A percentile compares a stretch with the other conserved stretches of the same genome.
These are phyloP conservation scores for Chrysanthemum seticuspe DNA, from an alignment of 129 eudicot species.

Conservation along the genomic window DNA sequence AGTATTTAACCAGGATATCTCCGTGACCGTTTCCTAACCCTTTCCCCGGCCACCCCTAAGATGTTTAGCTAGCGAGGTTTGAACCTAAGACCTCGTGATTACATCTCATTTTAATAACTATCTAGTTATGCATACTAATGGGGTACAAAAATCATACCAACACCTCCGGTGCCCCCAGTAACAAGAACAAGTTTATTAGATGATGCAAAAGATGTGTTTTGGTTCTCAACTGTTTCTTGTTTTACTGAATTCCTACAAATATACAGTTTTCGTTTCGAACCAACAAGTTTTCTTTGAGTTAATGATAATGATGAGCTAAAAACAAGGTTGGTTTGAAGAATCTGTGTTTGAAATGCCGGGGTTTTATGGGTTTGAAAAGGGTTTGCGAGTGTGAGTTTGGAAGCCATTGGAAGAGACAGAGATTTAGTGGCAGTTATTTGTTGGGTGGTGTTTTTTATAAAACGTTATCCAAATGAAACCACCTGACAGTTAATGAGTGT, in stretches of 20 bases:
- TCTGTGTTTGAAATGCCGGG: conserved; percentile 25
- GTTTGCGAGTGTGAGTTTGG: conserved; percentile 37
- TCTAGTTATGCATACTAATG: not conserved
- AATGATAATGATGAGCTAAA: conserved; percentile 17
- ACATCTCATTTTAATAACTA: too few relatives aligned
- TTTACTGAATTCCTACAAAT: conserved; percentile 42
- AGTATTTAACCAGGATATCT: not conserved
- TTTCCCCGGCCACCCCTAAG: too few relatives aligned
- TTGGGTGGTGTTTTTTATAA: conserved; percentile 30
- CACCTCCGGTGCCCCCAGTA: conserved; percentile 91
- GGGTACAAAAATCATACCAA: conserved; percentile 42
- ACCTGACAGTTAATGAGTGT: not conserved
- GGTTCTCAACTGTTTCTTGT: conserved; percentile 45
- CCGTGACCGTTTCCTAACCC: too few relatives aligned
- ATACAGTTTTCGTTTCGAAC: conserved; percentile 22
- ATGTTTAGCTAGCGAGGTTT: too few relatives aligned
- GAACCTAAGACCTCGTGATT: too few relatives aligned
- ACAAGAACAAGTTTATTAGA: conserved; percentile 82
- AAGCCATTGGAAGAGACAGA: conserved; percentile 45
- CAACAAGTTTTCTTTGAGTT: conserved; percentile 10
- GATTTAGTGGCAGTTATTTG: not conserved
- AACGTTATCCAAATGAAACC: not conserved
- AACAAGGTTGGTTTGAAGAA: conserved; percentile 24
- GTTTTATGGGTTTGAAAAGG: conserved; percentile 36
- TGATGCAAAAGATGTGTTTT: conserved; percentile 21